Conservation (phyloP, 495 filamentous ascomycete species). For the Penicillium ucsense region DNA sequence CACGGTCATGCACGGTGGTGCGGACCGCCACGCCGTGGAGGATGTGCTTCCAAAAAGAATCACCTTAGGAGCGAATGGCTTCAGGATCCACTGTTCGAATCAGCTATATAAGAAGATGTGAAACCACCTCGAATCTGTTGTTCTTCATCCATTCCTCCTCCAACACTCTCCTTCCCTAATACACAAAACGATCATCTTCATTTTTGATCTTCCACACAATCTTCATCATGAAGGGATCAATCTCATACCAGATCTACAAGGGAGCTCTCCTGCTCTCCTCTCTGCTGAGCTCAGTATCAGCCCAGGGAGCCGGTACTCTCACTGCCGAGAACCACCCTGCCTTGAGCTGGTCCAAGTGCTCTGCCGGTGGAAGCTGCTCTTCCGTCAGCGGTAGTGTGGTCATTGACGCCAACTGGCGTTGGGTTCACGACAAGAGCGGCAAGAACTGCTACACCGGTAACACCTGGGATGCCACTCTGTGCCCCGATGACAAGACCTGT, state of each 20-base stretch:
- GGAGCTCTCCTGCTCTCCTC: constrained; percentile 13
- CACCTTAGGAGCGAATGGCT: not conserved
- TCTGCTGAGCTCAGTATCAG: constrained; percentile 16
- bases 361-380: constrained; percentile 40
- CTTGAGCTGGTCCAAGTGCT: constrained; percentile 49
- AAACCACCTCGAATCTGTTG: not conserved
- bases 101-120: not conserved
- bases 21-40: constrained; percentile 10
- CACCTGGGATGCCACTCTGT: constrained; percentile 44
- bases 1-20: constrained; percentile 2
- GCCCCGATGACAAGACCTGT: constrained; percentile 43
- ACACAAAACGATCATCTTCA: not conserved
- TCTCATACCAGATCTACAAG: constrained; percentile 16
- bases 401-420: constrained; percentile 58
- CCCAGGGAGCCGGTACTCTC: constrained; percentile 37
- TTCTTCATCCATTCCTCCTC: not conserved
- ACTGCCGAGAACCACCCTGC: constrained; percentile 50
- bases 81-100: not conserved
- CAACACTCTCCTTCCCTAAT: not conserved
- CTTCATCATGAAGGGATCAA: constrained; percentile 8
- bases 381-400: constrained; percentile 43
- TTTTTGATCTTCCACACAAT: not conserved
- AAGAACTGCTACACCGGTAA: constrained; percentile 60
- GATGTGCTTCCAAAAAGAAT: not conserved
- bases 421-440: constrained; percentile 42